These are phyloP conservation scores for Bretschneidera sinensis DNA, from an alignment of 345 rosid species.

Conservation along the genomic window DNA sequence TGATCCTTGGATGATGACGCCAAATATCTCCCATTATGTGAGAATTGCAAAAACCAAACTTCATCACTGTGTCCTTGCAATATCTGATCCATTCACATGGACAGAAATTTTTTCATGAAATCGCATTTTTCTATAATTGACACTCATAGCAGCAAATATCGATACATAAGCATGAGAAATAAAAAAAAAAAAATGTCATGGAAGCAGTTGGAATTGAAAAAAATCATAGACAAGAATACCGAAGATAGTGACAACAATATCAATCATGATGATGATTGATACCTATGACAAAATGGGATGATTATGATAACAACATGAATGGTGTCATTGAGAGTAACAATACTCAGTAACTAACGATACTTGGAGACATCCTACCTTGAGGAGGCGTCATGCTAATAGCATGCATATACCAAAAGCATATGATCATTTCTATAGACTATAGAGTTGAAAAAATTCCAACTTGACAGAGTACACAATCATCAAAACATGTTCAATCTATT, in stretches of 20 bases:
- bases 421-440: too few species aligned
- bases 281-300: neutral
- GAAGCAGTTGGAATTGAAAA: neutral
- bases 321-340: too few species aligned
- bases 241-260: neutral
- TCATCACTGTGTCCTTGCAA: conserved; percentile 62
- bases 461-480: too few species aligned
- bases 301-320: too few species aligned
- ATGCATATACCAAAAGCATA: too few species aligned
- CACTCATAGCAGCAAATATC: neutral
- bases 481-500: too few species aligned
- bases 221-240: neutral
- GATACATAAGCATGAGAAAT: neutral
- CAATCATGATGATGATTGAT: neutral
- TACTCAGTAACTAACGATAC: too few species aligned
- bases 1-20: conserved; percentile 69
- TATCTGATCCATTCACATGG: conserved; percentile 45
- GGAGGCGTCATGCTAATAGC: too few species aligned
- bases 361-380: neutral
- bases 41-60: conserved; percentile 77
- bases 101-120: conserved; percentile 20
- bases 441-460: too few species aligned
- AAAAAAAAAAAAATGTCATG: neutral
- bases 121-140: neutral
- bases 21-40: conserved; percentile 61